A percentile compares a stretch with the other conserved stretches of the same genome.
These are phyloP conservation scores for Xylaria palmicola DNA, from an alignment of 495 filamentous ascomycete species.

Conservation along the genomic window DNA sequence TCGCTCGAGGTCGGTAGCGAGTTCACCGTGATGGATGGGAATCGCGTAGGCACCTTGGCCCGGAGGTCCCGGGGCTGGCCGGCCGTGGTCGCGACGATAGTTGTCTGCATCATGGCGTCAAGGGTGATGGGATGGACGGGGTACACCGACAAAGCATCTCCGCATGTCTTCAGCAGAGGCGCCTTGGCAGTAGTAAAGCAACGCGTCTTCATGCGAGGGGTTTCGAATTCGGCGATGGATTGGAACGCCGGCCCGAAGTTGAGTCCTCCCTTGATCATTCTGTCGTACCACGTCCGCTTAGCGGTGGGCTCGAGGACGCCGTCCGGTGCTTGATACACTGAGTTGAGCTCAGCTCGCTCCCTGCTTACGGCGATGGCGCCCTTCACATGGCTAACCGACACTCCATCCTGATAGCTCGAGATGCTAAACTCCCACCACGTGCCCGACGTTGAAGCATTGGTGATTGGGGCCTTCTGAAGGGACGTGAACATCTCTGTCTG, in stretches of 20 bases:
- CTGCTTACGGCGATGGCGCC: background rate
- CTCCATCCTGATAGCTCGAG: constrained; percentile 18
- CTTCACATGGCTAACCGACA: constrained; percentile 31
- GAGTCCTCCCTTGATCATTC: background rate
- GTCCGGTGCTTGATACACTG: background rate
- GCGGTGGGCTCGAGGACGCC: background rate
- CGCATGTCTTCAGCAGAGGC: background rate
- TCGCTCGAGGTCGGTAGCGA: background rate
- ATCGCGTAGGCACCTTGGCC: background rate
- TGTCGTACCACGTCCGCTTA: constrained; percentile 8
- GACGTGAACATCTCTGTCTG: constrained; percentile 32
- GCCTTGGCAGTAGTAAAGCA: background rate
- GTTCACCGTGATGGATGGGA: background rate
- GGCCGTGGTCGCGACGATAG: background rate
- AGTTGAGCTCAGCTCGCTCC: constrained; percentile 17
- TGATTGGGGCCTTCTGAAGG: constrained; percentile 22
- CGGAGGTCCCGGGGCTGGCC: constrained; percentile 1
- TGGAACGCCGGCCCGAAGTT: constrained; percentile 4
- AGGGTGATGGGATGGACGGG: background rate
- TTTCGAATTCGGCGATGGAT: background rate
- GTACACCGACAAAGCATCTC: background rate
- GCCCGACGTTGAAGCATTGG: constrained; percentile 22
- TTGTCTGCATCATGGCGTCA: background rate
- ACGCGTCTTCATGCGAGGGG: background rate
- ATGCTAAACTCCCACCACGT: constrained; percentile 38